Base-by-base conservation (phyloP, 2,329 filamentous ascomycete genomes). In the Calonectria honghensis region DNA sequence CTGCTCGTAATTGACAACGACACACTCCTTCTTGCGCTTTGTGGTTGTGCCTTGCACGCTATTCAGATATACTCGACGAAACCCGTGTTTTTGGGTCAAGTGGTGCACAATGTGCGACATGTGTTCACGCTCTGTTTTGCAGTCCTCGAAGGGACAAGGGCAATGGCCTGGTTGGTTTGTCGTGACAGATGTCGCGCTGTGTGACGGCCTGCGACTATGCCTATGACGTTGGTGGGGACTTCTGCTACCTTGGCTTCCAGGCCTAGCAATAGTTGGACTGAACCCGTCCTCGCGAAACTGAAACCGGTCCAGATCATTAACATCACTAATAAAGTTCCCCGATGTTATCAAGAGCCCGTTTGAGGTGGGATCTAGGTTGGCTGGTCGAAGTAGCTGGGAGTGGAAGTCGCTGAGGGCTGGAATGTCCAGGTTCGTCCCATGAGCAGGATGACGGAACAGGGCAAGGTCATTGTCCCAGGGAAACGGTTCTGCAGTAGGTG, bases 61-160 rank as follows among this genome's bases (percentile, higher is more conserved):
- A 2, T 5, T 20, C 20, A 63, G n/a, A 27, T 63, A 63, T 27
- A 41, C 24, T 27, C 57, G 57, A 5, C 1, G 14, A 29, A 63
- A 63, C 1, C 24, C 14, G 18, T 63, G 57, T 10, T 63, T 63
- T 13, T 63, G 57, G 6, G n/a, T 63, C n/a, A 63, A 27, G 57
- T 63, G 57, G 24, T 63, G 41, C n/a, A 63, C 27, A 29, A 63
- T 63, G 18, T 63, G 57, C 3, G 57, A 63, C n/a, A 63, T 39
- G 6, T 63, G 35, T 10, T 16, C 57, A 16, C 57, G 57, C 3
- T 7, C 24, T 10, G 57, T 63, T 41, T 29, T 16, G 24, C 57
- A 63, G 2, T 27, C 35, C 6, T 10, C 5, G 18, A 29, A 37
- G 7, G 57, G 57, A 41, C 57, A 63, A 2, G 14, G 14, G 24